Evolutionary conservation across 108 stramenopile genomes (phyloP), one percentile per base, ranked within the genome.

Genomic region (Nitzschia palea): DNA sequence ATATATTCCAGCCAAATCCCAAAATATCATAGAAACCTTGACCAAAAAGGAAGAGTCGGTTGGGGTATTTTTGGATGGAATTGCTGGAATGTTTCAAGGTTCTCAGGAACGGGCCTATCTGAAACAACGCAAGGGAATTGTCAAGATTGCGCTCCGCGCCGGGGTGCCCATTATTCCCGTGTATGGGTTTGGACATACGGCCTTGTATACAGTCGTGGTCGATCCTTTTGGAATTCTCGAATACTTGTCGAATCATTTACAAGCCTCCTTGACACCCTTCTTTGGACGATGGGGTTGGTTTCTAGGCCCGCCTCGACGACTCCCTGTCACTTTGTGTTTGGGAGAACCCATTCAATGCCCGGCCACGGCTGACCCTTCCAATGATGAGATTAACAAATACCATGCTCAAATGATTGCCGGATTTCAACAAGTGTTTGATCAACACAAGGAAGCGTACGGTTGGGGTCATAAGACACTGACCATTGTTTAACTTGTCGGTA

Each of bases 141-240:
- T 83, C 32, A 85, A 88, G 73, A 88, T 88, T 67, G 87, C 87
- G 0, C 56, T 88, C 9, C 54, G 71, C 34, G 80, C 83, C 1
- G 83, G 83, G 12, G 82, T 69, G 22, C 79, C 84, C 10, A 71
- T 88, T 30, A 64, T 88, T 44, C 87, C 87, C 8, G 80, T 84
- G 0, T 88, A 85, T 64, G 84, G 78, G 0, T 88, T 88, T 71
- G 87, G 87, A 20, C 84, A 88, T 44, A 78, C 87, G 12, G 36
- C 69, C 3, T 29, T 74, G 27, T 88, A 81, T 54, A 80, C 45
- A 20, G 76, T 85, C 1, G 75, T 75, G 15, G 84, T 85, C 0
- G 87, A 88, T 76, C 87, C 87, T 0, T 85, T 85, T 63, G 84
- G 87, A 4, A 67, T 88, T 23, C 34, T 88, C 36, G 68, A 83